Evolutionary conservation across 441 rosid species (phyloP).

Genomic region (Pelargonium exstipulatum): DNA sequence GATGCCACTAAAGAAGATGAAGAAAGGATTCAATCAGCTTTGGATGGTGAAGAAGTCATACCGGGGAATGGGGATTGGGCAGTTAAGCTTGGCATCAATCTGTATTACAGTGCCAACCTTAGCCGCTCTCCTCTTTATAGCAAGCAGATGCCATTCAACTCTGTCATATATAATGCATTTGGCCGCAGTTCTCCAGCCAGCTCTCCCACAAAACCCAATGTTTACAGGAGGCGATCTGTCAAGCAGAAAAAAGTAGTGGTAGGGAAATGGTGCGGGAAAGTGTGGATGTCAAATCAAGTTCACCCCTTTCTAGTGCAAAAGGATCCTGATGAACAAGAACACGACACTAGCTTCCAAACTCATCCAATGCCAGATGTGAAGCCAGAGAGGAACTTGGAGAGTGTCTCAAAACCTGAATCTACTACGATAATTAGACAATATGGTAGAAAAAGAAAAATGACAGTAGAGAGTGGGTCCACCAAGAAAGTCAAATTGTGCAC

Average conservation of each 20-base stretch:
- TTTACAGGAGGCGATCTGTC: slow-evolving; percentile 42
- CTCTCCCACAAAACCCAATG: slow-evolving; percentile 41
- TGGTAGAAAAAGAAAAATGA: slow-evolving; percentile 58
- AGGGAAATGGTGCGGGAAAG: slow-evolving; percentile 98
- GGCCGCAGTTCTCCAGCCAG: slow-evolving; percentile 65
- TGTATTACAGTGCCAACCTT: slow-evolving; percentile 80
- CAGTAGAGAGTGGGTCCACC: slow-evolving; percentile 31
- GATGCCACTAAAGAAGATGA: slow-evolving; percentile 70
- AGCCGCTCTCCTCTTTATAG: slow-evolving; percentile 78
- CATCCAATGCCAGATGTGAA: slow-evolving; percentile 38
- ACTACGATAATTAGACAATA: slow-evolving; percentile 42
- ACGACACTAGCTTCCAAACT: slow-evolving; percentile 37
- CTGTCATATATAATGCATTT: slow-evolving; percentile 75
- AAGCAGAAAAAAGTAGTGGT: slow-evolving; percentile 79
- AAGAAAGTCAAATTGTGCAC: slow-evolving; percentile 40
- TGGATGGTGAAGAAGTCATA: slow-evolving; percentile 70
- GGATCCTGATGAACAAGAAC: slow-evolving; percentile 54
- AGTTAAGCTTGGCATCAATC: slow-evolving; percentile 83
- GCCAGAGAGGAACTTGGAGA: slow-evolving; percentile 39
- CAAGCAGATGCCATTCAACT: slow-evolving; percentile 97
- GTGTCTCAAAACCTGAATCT: slow-evolving; percentile 31
- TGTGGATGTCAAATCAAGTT: slow-evolving; percentile 99
- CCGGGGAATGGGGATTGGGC: slow-evolving; percentile 94
- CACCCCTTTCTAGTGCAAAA: slow-evolving; percentile 56
- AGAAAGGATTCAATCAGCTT: slow-evolving; percentile 55